A percentile compares a stretch with the other conserved stretches of the same genome.
Evolutionary conservation across 305 asterid genomes (phyloP).

Genomic region (Caryopteris hybrid): DNA sequence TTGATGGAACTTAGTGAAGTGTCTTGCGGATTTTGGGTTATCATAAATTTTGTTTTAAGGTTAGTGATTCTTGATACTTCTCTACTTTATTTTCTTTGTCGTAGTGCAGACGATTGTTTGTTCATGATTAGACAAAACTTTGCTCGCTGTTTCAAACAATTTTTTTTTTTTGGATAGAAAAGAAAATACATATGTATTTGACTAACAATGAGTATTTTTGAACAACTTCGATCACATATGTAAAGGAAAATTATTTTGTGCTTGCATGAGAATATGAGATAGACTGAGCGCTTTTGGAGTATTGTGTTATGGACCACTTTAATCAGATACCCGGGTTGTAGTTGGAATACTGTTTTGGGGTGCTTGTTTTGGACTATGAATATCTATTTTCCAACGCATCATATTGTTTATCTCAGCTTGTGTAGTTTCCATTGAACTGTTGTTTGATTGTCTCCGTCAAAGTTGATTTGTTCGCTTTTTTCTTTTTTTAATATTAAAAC

Average conservation of each 20-base stretch:
- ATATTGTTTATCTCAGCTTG: neutral
- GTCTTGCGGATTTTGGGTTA: conserved; percentile 12
- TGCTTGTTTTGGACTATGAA: neutral
- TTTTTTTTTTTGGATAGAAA: neutral
- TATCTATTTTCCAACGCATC: neutral
- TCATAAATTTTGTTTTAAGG: conserved; percentile 7
- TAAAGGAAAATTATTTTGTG: neutral
- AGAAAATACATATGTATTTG: neutral
- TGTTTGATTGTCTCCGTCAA: neutral
- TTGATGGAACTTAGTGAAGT: conserved; percentile 12
- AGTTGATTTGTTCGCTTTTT: neutral
- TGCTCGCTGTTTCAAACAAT: neutral
- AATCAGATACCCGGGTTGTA: neutral
- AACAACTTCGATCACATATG: neutral
- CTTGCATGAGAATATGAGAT: neutral
- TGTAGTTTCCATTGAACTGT: neutral
- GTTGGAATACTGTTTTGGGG: neutral
- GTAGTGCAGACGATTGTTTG: neutral
- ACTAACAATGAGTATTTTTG: neutral
- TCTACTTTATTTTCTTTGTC: neutral
- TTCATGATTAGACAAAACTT: neutral
- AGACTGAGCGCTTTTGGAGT: neutral
- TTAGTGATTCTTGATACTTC: conserved; percentile 9
- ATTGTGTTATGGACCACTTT: neutral
- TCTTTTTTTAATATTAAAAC: neutral